Evolutionary conservation across 441 rosid genomes (phyloP), one percentile per base, ranked within the genome.

Genomic region (Corymbia calophylla): DNA sequence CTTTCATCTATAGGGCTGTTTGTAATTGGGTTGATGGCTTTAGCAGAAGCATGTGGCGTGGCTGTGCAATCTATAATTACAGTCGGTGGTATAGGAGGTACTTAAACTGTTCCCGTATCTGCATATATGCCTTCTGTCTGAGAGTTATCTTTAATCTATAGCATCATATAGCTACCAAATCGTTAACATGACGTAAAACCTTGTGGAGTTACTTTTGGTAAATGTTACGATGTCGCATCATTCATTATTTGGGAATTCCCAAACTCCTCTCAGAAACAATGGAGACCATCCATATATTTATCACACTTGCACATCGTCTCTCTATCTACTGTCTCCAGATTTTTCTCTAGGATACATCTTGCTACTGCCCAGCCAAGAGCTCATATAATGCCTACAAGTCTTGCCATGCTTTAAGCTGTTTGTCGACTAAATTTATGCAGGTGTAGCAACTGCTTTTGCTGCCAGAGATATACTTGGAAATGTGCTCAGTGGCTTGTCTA

Each of bases 391-490:
- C 51, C 53, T 7, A 77, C 84, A 77, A 77, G 53, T 77, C 84
- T 77, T 12, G 51, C 53, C 84, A 44, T 23, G 84, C 53, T 44
- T 77, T 77, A 44, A 77, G 32, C 44, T 73, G 29, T 87, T 47
- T 17, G 23, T 87, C 4, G 13, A 44, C n/a, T 90, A 62, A 88
- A 84, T 55, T 89, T 90, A 12, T 88, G 86, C 95, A 98, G 99
- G 99, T 88, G 99, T 98, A 87, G 99, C 99, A 82, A 98, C 99
- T 91, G 99, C 99, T 91, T 97, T 98, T 95, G 99, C 99, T 94
- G 95, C 98, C 27, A 95, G 92, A 92, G 99, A 97, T 60, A 85
- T 97, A 89, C 98, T 98, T 91, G 98, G 99, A 53, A 98, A 98
- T 92, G 95, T 98, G 91, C 95, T 98, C 64, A 95, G 97, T 92